Evolutionary conservation across 1,139 yeast genomes (phyloP), one percentile per base, ranked within the genome.

Genomic region (Geotrichum citri-aurantii): DNA sequence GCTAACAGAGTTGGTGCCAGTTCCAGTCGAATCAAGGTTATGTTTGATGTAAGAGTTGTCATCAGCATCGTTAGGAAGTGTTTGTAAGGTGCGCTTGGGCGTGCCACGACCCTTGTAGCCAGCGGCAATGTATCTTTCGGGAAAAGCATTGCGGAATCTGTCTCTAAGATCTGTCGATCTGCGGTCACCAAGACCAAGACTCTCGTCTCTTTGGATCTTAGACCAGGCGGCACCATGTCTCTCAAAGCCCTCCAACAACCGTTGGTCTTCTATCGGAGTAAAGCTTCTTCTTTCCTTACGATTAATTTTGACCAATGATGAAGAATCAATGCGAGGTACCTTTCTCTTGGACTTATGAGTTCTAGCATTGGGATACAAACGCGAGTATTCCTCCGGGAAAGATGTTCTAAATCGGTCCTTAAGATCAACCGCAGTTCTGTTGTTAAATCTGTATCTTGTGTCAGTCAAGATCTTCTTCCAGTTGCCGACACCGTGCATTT

Each of bases 141-240:
- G 79, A 66, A 75, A 77, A 8, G 79, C 79, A 63, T 75, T 76
- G 50, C 79, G 67, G 68, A 76, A 76, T 37, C 79, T 66, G 63
- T 76, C 79, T n/a, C 79, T 70, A 47, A 76, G 67, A 59, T 76
- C 79, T 1, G 79, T 76, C 31, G 76, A 71, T 44, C 79, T 73
- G 48, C 79, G 70, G 54, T 71, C 74, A 49, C 66, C 65, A 42
- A 77, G 68, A 14, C 72, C 70, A 51, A 77, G 66, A 21, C 67
- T 63, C 49, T 71, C 70, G 62, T 76, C 79, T 17, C 76, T 70
- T 64, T 76, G 79, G 44, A 93, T 93, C 69, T 86, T 86, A 62
- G 90, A 87, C 99, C 99, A 93, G 40, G 88, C 82, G 0, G 97
- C 81, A 0, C 98, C 98, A 70, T 82, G 84, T 65, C 79, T 80